These are phyloP conservation scores for Darksidea phi DNA, from an alignment of 495 filamentous ascomycete genomes.

Conservation along the genomic window DNA sequence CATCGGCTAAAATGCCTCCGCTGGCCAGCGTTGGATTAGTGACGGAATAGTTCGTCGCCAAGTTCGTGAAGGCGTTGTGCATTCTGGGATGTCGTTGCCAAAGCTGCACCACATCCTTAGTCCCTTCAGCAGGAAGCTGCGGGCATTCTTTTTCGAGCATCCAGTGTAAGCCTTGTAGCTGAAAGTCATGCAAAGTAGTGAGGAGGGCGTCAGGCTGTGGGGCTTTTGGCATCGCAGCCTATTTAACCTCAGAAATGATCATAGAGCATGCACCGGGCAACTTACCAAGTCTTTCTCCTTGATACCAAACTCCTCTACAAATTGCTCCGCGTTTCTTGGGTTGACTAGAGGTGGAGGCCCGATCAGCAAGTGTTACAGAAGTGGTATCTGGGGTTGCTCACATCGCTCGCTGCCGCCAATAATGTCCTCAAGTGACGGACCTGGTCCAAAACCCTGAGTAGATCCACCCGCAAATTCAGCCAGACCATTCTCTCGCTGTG, in stretches of 20 bases:
- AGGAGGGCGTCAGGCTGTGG: constrained; percentile 61
- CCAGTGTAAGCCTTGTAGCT: constrained; percentile 82
- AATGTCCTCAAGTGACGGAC: constrained; percentile 57
- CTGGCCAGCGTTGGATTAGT: constrained; percentile 62
- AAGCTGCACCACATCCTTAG: constrained; percentile 69
- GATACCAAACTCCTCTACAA: constrained; percentile 67
- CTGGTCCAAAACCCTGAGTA: constrained; percentile 24
- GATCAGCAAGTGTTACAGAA: too few species aligned
- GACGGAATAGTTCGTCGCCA: constrained; percentile 73
- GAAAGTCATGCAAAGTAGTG: constrained; percentile 74
- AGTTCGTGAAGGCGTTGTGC: constrained; percentile 61
- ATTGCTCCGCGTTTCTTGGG: constrained; percentile 62
- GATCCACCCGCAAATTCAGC: constrained; percentile 33
- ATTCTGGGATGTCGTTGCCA: constrained; percentile 62
- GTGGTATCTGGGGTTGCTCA: too few species aligned
- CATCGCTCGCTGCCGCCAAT: constrained; percentile 64
- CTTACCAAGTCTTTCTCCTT: constrained; percentile 62
- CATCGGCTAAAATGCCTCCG: constrained; percentile 86
- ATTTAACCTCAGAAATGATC: neutral
- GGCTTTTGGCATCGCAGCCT: constrained; percentile 69
- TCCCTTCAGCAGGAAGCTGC: constrained; percentile 58
- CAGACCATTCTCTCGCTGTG: constrained; percentile 33
- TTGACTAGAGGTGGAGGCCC: too few species aligned
- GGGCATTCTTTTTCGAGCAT: constrained; percentile 75
- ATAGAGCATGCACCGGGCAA: neutral